Percentiles rank a stretch among this genome's conserved stretches.
These are phyloP conservation scores for Fagopyrum homotropicum DNA, from an alignment of 148 eudicot species.

Conservation along the genomic window DNA sequence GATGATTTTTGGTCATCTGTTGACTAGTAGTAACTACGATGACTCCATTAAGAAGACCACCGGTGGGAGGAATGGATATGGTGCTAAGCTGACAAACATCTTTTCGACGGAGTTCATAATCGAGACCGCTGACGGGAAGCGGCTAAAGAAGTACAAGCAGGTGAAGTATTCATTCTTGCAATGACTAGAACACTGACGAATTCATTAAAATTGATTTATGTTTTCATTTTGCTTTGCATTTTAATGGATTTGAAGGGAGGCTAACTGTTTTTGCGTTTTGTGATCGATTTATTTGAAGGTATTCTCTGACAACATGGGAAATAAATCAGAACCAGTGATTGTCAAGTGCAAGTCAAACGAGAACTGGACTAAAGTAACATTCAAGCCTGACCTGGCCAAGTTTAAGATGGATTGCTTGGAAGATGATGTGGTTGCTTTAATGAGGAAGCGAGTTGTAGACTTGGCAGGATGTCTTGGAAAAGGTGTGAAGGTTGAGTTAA, in stretches of 20 bases:
- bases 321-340: constrained; percentile 56
- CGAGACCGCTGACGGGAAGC: constrained; percentile 89
- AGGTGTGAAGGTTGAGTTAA: constrained; percentile 60
- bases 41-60: constrained; percentile 85
- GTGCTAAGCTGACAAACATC: constrained; percentile 88
- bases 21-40: constrained; percentile 89
- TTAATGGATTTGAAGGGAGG: background rate
- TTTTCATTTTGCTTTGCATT: background rate
- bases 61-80: constrained; percentile 96
- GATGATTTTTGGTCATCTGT: constrained; percentile 82
- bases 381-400: constrained; percentile 78
- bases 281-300: constrained; percentile 37
- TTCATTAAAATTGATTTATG: background rate
- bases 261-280: background rate
- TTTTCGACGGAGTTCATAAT: constrained; percentile 82
- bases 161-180: constrained; percentile 21
- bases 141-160: constrained; percentile 81
- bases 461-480: constrained; percentile 87
- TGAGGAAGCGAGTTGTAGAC: constrained; percentile 89
- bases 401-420: constrained; percentile 68
- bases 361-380: constrained; percentile 90
- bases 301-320: constrained; percentile 66
- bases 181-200: background rate
- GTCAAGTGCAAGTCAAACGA: constrained; percentile 64
- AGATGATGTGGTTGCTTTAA: constrained; percentile 83